Conservation (phyloP, 225 moss, liverwort and hornwort species). For the Pleurozium schreberi region DNA sequence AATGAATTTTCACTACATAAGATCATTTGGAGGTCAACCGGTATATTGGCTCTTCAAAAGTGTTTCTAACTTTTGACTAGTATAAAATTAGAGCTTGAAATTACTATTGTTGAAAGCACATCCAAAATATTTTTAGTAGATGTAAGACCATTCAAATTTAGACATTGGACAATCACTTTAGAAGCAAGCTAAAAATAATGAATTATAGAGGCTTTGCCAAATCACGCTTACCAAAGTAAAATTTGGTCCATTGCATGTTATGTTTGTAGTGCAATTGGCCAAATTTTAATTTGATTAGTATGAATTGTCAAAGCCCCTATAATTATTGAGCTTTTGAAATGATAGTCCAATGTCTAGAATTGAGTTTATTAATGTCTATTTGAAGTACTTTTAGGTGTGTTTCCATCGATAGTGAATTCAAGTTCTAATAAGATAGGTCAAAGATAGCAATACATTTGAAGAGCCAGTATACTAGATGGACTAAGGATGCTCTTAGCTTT, state of each 20-base stretch:
- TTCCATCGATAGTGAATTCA: background rate
- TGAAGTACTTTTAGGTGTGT: fast-evolving
- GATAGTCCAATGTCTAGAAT: too few species aligned
- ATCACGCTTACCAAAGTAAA: background rate
- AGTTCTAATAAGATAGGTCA: background rate
- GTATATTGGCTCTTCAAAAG: background rate
- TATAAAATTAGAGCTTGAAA: background rate
- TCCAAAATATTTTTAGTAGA: background rate
- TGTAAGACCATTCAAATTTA: background rate
- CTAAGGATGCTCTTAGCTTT: background rate
- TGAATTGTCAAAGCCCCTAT: too few species aligned
- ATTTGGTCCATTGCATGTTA: background rate
- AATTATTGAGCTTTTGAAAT: too few species aligned
- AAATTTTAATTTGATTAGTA: too few species aligned
- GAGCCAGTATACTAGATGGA: background rate
- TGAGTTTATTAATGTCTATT: too few species aligned
- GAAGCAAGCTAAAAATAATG: background rate
- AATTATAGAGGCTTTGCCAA: background rate
- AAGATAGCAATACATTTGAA: background rate
- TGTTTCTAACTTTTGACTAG: background rate
- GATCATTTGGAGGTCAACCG: fast-evolving
- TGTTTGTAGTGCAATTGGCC: too few species aligned
- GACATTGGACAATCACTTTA: too few species aligned
- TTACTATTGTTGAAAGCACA: background rate
- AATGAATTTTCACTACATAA: background rate